Conservation (phyloP, 257 asterid genomes). For the Nicotiana paniculata region DNA sequence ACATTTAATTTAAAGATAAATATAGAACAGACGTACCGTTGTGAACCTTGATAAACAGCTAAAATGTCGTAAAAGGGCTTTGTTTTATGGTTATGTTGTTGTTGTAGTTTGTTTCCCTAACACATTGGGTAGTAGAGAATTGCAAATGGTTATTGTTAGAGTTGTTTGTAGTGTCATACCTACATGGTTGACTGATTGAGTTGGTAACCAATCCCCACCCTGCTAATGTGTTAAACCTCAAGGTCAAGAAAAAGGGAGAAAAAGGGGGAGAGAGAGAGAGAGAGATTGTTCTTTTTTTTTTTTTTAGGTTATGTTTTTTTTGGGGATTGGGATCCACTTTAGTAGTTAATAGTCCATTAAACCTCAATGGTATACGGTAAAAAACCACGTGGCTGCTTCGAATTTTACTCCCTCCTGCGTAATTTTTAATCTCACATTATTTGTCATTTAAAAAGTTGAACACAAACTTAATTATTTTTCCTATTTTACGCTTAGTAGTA, state of each 20-base stretch:
- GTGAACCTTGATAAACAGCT: not conserved
- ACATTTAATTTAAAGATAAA: not conserved
- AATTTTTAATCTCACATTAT: too few species aligned
- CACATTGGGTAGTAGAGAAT: not conserved
- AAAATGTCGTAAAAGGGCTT: not conserved
- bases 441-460: too few species aligned
- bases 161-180: conserved; percentile 14
- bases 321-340: too few species aligned
- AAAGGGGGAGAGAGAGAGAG: too few species aligned
- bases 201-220: conserved; percentile 19
- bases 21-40: not conserved
- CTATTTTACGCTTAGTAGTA: too few species aligned
- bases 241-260: not conserved
- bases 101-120: conserved; percentile 5
- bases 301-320: not conserved
- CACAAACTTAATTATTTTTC: too few species aligned
- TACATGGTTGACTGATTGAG: conserved; percentile 17
- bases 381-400: too few species aligned
- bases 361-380: too few species aligned
- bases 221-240: not conserved
- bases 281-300: not conserved
- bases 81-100: not conserved
- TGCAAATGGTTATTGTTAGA: conserved; percentile 11
- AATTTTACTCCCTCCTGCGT: too few species aligned
- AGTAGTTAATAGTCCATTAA: too few species aligned